A percentile compares a stretch with the other conserved stretches of the same genome.
phyloP scores from a whole-genome alignment of 2,329 filamentous ascomycete species.

The Lachnellula suecica region DNA sequence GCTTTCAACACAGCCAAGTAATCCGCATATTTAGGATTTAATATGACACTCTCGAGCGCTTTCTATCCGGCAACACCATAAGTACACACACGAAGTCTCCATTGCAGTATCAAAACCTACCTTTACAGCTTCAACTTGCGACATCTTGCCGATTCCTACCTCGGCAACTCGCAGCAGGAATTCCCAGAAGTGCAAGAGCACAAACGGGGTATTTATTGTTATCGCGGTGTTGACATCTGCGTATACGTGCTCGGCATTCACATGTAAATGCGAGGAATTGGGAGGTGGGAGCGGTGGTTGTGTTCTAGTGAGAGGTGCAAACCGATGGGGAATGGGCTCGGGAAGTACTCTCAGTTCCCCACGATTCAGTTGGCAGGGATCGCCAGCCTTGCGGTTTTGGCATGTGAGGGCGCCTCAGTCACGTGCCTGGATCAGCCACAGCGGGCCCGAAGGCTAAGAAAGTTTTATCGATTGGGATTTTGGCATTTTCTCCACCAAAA shows the following conservation, averaged over 20 bases:
- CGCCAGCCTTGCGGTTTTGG: not conserved
- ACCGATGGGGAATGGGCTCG: slow-evolving; percentile 16
- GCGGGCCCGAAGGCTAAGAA: not conserved
- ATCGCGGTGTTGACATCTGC: slow-evolving; percentile 24
- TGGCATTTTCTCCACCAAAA: slow-evolving; percentile 12
- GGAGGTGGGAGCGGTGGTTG: not conserved
- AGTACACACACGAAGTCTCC: slow-evolving; percentile 2
- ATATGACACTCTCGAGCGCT: slow-evolving; percentile 70
- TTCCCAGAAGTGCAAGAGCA: slow-evolving; percentile 12
- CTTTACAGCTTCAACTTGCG: slow-evolving; percentile 26
- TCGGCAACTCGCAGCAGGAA: slow-evolving; percentile 20
- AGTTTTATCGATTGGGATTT: slow-evolving; percentile 21
- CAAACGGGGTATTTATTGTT: slow-evolving; percentile 11
- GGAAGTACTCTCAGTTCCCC: slow-evolving; percentile 9
- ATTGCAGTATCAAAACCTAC: slow-evolving; percentile 11
- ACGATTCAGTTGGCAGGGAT: slow-evolving; percentile 19
- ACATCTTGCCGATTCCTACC: slow-evolving; percentile 23
- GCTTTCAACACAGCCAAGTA: slow-evolving; percentile 84
- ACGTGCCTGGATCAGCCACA: not conserved
- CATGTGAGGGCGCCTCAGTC: not conserved
- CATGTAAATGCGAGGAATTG: not conserved
- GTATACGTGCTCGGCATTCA: not conserved
- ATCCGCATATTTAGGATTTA: slow-evolving; percentile 84
- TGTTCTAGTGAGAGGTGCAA: not conserved
- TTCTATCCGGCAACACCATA: slow-evolving; percentile 22